These are phyloP conservation scores for Galerina marginata DNA, from an alignment of 768 basidiomycete species.

Conservation along the genomic window DNA sequence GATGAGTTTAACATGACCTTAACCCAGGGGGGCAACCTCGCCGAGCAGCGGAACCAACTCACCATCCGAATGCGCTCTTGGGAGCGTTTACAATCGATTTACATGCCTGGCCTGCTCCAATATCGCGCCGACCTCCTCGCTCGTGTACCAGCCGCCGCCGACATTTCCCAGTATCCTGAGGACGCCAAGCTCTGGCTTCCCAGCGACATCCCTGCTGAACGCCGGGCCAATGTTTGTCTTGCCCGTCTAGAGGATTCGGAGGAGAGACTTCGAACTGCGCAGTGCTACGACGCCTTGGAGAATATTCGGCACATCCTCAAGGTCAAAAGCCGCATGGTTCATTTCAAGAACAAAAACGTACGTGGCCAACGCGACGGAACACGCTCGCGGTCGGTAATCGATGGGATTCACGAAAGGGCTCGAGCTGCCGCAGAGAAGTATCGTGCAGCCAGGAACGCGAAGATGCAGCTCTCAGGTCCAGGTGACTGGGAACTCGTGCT, in stretches of 20 bases:
- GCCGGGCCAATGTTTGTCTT: background rate
- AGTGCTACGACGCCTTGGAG: conserved; percentile 12
- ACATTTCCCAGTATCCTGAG: conserved; percentile 6
- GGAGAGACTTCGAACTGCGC: conserved; percentile 10
- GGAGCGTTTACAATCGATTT: conserved; percentile 17
- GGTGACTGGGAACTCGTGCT: conserved; percentile 11
- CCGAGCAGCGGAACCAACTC: conserved; percentile 17
- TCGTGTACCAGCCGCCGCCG: no score
- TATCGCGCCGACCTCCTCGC: background rate
- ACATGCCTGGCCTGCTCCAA: conserved; percentile 20
- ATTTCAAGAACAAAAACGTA: conserved; percentile 15
- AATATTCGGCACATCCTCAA: background rate
- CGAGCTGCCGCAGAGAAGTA: conserved; percentile 13
- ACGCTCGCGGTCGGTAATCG: conserved; percentile 7
- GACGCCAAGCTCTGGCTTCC: conserved; percentile 10
- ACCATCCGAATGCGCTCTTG: conserved; percentile 10
- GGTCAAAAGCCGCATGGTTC: background rate
- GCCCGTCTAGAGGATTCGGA: background rate
- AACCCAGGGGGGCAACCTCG: background rate
- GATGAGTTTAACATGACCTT: background rate
- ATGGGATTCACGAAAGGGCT: conserved; percentile 14
- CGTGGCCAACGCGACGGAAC: conserved; percentile 14
- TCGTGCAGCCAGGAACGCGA: conserved; percentile 9
- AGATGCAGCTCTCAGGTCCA: conserved; percentile 1
- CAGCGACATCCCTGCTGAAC: background rate